These are phyloP conservation scores for Macrophomina pseudophaseolina DNA, from an alignment of 2,329 filamentous ascomycete species.

Conservation along the genomic window DNA sequence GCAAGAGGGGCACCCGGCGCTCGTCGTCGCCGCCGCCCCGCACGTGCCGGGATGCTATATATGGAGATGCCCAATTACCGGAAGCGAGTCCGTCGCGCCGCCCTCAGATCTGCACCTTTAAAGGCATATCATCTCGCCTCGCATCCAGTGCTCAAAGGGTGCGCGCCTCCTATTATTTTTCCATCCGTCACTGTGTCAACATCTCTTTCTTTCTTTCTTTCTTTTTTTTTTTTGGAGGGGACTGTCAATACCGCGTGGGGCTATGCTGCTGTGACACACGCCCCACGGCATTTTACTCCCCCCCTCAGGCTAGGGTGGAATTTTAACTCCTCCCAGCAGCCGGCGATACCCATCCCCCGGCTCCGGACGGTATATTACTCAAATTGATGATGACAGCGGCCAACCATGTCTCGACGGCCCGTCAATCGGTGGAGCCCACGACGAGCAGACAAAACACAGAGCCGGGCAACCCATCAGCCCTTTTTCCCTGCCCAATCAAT, in stretches of 20 bases:
- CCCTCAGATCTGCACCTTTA: not conserved
- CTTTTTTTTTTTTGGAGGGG: too few relatives aligned
- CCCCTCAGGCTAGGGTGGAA: not conserved
- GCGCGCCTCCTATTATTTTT: not conserved
- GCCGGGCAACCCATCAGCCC: not conserved
- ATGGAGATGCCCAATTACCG: conserved; percentile 10
- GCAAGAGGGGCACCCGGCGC: not conserved
- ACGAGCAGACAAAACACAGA: too few relatives aligned
- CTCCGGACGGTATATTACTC: not conserved
- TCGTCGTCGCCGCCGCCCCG: not conserved
- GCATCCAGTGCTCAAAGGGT: too few relatives aligned
- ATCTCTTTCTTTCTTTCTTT: too few relatives aligned
- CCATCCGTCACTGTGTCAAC: not conserved
- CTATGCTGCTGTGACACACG: not conserved
- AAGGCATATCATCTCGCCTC: conserved; percentile 5
- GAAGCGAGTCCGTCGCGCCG: not conserved
- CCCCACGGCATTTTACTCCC: not conserved
- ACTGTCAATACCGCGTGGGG: not conserved
- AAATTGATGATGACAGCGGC: not conserved
- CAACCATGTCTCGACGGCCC: not conserved
- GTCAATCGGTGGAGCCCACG: not conserved
- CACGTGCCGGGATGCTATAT: conserved; percentile 1
- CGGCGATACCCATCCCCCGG: not conserved
- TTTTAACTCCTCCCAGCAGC: not conserved
- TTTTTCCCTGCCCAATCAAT: not conserved